Evolutionary conservation across 2,329 filamentous ascomycete species (phyloP).

Genomic region (Xylaria digitata): DNA sequence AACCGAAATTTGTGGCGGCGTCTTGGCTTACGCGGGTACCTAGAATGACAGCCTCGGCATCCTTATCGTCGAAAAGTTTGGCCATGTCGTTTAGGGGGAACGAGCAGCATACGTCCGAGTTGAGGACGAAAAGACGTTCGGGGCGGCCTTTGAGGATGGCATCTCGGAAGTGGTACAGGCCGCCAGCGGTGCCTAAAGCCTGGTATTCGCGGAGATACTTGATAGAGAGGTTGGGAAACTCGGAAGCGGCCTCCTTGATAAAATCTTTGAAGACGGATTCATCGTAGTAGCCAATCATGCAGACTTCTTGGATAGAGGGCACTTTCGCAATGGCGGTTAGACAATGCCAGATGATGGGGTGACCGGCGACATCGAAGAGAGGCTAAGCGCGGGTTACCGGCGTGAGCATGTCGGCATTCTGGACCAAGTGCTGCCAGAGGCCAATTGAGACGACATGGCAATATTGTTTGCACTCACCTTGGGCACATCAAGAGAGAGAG

Average conservation of each 20-base stretch:
- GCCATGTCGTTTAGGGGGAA: slow-evolving; percentile 98
- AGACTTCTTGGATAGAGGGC: slow-evolving; percentile 91
- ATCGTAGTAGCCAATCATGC: slow-evolving; percentile 99
- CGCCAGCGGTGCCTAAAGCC: slow-evolving; percentile 93
- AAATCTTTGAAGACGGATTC: slow-evolving; percentile 97
- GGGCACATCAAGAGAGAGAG: slow-evolving; percentile 92
- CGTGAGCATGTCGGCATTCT: slow-evolving; percentile 12
- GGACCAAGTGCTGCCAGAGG: neutral
- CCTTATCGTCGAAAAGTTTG: slow-evolving; percentile 90
- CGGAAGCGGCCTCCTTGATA: slow-evolving; percentile 87
- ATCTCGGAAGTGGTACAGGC: slow-evolving; percentile 99
- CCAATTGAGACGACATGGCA: slow-evolving; percentile 5
- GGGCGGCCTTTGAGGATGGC: slow-evolving; percentile 95
- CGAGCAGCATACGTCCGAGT: slow-evolving; percentile 98
- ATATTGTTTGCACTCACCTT: slow-evolving; percentile 70
- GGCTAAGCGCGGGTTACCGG: slow-evolving; percentile 66
- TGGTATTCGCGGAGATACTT: slow-evolving; percentile 98
- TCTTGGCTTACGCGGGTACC: slow-evolving; percentile 92
- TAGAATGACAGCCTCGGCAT: slow-evolving; percentile 95
- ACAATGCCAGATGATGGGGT: slow-evolving; percentile 98
- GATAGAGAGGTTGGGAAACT: slow-evolving; percentile 89
- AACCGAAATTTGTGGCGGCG: slow-evolving; percentile 94
- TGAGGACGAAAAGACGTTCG: slow-evolving; percentile 95
- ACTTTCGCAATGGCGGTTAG: slow-evolving; percentile 91
- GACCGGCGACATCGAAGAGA: slow-evolving; percentile 97